A percentile compares a stretch with the other conserved stretches of the same genome.
Evolutionary conservation across 306 rosid species (phyloP).

Genomic region (Begonia peltatifolia): DNA sequence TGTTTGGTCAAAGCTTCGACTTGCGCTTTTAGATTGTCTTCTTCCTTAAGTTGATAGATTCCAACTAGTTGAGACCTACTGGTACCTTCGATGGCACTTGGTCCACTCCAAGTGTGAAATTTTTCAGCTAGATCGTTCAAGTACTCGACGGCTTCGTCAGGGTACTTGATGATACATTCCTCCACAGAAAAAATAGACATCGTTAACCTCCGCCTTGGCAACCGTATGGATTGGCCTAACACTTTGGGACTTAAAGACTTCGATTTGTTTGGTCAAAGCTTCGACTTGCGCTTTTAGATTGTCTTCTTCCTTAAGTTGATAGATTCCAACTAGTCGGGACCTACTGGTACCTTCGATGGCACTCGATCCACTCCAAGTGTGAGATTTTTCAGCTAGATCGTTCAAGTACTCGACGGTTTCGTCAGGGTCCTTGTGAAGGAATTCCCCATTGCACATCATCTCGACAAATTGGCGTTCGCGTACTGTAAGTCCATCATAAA

Average conservation of each 20-base stretch:
- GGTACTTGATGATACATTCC: neutral
- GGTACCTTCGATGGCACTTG: too few relatives aligned
- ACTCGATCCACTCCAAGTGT: neutral
- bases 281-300: too few relatives aligned
- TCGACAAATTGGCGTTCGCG: neutral
- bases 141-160: neutral
- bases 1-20: too few relatives aligned
- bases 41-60: too few relatives aligned
- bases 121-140: neutral
- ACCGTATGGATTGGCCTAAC: neutral
- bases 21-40: too few relatives aligned
- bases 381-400: neutral
- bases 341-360: too few relatives aligned
- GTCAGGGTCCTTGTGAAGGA: neutral
- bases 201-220: neutral
- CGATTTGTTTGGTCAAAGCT: too few relatives aligned
- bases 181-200: neutral
- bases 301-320: too few relatives aligned
- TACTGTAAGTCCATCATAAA: neutral
- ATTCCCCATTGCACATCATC: conserved; percentile 1
- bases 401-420: neutral
- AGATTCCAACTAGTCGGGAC: too few relatives aligned
- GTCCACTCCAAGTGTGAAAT: neutral
- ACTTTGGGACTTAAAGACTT: too few relatives aligned
- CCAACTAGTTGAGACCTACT: too few relatives aligned